A percentile compares a stretch with the other conserved stretches of the same genome.
These are phyloP conservation scores for Singerocomus inundabilis DNA, from an alignment of 1,284 basidiomycete genomes.

Conservation along the genomic window DNA sequence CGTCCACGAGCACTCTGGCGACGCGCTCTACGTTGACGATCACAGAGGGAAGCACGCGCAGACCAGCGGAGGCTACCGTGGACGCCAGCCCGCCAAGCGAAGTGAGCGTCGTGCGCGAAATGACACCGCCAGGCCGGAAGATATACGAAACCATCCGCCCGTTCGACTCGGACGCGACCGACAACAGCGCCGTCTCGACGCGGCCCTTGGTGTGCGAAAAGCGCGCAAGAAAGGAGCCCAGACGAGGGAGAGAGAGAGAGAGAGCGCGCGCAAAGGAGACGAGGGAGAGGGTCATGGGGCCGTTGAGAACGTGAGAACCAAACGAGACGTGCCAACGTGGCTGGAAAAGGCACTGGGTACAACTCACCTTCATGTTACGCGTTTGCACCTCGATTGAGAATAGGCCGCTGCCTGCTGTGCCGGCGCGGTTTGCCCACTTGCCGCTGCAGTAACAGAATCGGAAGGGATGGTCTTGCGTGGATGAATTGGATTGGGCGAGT, in stretches of 20 bases:
- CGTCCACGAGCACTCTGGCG: slow-evolving; percentile 27
- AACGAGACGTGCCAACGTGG: no score
- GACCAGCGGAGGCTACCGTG: slow-evolving; percentile 19
- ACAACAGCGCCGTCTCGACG: slow-evolving; percentile 20
- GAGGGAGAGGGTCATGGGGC: no score
- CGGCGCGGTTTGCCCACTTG: slow-evolving; percentile 23
- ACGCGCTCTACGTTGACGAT: slow-evolving; percentile 23
- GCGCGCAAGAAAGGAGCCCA: no score
- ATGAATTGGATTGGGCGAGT: slow-evolving; percentile 14
- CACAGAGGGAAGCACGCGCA: slow-evolving; percentile 25
- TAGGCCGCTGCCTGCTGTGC: slow-evolving; percentile 11
- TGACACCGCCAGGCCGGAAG: slow-evolving; percentile 23
- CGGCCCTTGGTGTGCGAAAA: no score
- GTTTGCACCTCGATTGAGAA: slow-evolving; percentile 19
- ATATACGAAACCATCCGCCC: slow-evolving; percentile 14
- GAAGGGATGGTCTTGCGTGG: slow-evolving; percentile 8
- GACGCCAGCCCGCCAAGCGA: slow-evolving; percentile 21
- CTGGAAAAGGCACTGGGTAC: no score
- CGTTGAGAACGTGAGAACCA: no score
- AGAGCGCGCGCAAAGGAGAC: no score
- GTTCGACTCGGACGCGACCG: slow-evolving; percentile 16
- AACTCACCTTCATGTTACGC: slow-evolving; percentile 28
- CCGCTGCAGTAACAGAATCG: slow-evolving; percentile 30
- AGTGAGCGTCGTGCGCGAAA: slow-evolving; percentile 15
- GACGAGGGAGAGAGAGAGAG: not conserved